Evolutionary conservation across 2,329 filamentous ascomycete species (phyloP).

Genomic region (Arthroderma sp.): DNA sequence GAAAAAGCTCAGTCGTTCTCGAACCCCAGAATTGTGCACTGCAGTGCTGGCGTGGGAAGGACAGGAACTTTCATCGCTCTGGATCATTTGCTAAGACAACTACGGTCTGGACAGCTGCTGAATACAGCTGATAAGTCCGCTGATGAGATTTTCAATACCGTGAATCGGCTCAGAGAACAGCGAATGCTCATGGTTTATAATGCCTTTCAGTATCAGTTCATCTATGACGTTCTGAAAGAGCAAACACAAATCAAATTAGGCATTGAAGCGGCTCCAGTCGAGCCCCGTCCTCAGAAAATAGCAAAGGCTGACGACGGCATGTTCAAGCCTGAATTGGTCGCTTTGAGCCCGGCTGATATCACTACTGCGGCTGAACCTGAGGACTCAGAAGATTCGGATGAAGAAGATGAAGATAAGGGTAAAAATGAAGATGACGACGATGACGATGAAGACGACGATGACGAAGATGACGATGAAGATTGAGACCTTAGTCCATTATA

Average conservation of each 20-base stretch:
- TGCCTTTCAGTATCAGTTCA: constrained; percentile 69
- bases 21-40: constrained; percentile 72
- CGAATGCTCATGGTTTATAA: constrained; percentile 93
- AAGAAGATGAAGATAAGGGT: background rate
- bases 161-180: constrained; percentile 72
- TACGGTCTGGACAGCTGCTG: constrained; percentile 60
- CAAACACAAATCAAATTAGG: constrained; percentile 27
- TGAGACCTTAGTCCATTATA: background rate
- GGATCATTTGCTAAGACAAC: constrained; percentile 77
- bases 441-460: background rate
- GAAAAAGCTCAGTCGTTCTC: constrained; percentile 35
- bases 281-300: constrained; percentile 11
- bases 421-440: background rate
- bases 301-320: background rate
- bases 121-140: constrained; percentile 34
- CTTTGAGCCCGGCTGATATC: background rate
- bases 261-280: constrained; percentile 16
- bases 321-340: background rate
- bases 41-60: constrained; percentile 84
- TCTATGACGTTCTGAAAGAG: constrained; percentile 75
- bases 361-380: background rate
- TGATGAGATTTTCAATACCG: constrained; percentile 66
- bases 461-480: background rate
- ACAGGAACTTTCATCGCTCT: constrained; percentile 93
- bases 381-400: too few relatives aligned